Percentiles rank a stretch among this genome's conserved stretches.
phyloP scores from a whole-genome alignment of 768 basidiomycete species.

The Boletus pseudo-olivaceus region DNA sequence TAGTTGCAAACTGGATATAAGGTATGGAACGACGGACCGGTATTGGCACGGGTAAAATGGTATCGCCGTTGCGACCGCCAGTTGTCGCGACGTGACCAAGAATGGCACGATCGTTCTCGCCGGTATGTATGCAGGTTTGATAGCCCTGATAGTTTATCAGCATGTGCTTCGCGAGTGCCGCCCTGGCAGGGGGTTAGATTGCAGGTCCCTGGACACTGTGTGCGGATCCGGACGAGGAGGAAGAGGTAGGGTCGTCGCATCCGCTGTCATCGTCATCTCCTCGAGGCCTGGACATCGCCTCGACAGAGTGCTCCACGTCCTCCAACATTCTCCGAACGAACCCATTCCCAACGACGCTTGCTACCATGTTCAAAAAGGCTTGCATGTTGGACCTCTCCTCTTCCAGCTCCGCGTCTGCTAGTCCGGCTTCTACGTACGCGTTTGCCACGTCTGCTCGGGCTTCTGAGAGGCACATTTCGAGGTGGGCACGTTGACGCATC shows the following conservation, averaged over 20 bases:
- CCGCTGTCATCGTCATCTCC: background rate
- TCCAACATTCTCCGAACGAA: slow-evolving; percentile 27
- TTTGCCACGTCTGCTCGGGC: slow-evolving; percentile 16
- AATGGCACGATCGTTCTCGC: background rate
- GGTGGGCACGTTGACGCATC: slow-evolving; percentile 23
- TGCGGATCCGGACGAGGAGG: slow-evolving; percentile 6
- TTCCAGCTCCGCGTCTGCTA: slow-evolving; percentile 26
- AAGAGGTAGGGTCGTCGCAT: background rate
- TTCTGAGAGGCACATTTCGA: slow-evolving; percentile 15
- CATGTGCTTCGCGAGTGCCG: background rate
- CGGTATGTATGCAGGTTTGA: background rate
- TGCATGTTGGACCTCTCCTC: slow-evolving; percentile 25
- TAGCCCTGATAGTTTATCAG: background rate
- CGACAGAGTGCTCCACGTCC: slow-evolving; percentile 14
- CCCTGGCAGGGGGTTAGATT: background rate
- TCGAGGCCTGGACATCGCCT: slow-evolving; percentile 10
- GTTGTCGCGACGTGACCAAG: background rate
- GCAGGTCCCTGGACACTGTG: background rate
- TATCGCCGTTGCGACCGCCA: background rate
- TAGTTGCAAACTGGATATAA: background rate
- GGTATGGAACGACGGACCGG: background rate
- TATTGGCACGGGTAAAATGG: background rate
- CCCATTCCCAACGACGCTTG: slow-evolving; percentile 23
- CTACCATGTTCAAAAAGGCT: slow-evolving; percentile 21
- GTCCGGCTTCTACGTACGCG: slow-evolving; percentile 25